A percentile compares a stretch with the other conserved stretches of the same genome.
phyloP scores from a whole-genome alignment of 768 basidiomycete genomes.

The Amanita exitialis region DNA sequence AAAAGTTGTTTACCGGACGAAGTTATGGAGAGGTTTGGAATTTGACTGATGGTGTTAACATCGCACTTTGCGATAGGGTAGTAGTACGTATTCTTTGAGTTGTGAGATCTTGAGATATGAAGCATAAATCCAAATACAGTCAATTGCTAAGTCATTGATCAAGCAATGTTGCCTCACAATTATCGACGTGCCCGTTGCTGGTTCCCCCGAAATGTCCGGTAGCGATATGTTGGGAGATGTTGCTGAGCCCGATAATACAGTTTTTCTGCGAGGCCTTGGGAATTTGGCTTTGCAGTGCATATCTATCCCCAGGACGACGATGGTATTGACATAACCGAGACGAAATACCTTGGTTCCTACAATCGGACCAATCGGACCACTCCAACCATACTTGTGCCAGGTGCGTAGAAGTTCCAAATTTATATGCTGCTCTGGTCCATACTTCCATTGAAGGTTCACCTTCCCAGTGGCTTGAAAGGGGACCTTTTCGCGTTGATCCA shows the following conservation, averaged over 20 bases:
- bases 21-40: conserved; percentile 1
- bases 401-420: conserved; percentile 12
- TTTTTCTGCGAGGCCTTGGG: background rate
- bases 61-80: no score
- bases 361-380: conserved; percentile 27
- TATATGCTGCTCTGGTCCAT: background rate
- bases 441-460: conserved; percentile 38
- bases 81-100: no score
- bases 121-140: no score
- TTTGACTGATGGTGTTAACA: background rate
- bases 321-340: conserved; percentile 16
- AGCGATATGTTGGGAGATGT: background rate
- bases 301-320: background rate
- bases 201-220: no score
- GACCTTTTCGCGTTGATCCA: conserved; percentile 42
- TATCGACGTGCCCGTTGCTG: no score
- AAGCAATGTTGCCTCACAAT: no score
- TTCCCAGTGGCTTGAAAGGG: conserved; percentile 42
- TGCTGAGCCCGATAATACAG: background rate
- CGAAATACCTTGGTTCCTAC: conserved; percentile 27
- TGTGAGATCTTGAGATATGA: no score
- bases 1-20: conserved; percentile 4
- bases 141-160: no score
- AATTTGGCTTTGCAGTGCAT: background rate
- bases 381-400: conserved; percentile 34